Evolutionary conservation across 129 eudicot genomes (phyloP).

Genomic region (Ambrosia artemisiifolia): DNA sequence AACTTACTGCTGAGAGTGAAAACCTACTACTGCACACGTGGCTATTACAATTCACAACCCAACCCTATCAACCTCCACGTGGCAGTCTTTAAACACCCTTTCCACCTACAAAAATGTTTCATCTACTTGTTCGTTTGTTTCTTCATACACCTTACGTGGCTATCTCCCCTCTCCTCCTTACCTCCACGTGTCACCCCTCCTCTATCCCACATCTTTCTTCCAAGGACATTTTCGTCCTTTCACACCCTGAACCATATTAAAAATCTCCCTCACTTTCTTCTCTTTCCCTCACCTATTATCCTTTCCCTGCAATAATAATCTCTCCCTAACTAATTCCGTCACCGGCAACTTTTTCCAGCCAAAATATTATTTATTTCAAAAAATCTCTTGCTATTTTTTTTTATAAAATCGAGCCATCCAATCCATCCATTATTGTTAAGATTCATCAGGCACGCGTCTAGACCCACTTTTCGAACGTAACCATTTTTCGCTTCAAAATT

Average conservation of each 20-base stretch:
- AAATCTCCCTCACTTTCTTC: conserved; percentile 31
- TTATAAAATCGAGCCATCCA: no score
- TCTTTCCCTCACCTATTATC: conserved; percentile 7
- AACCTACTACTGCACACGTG: conserved; percentile 20
- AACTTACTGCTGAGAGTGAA: background rate
- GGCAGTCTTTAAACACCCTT: conserved; percentile 8
- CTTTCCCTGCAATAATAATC: conserved; percentile 22
- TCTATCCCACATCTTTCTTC: background rate
- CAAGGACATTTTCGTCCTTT: conserved; percentile 10
- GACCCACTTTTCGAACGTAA: no score
- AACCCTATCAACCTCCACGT: conserved; percentile 18
- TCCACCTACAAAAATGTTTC: conserved; percentile 12
- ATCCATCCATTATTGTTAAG: no score
- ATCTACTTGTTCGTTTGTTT: conserved; percentile 13
- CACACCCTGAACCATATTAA: background rate
- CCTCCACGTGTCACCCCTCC: conserved; percentile 27
- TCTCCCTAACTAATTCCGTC: conserved; percentile 30
- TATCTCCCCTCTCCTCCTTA: background rate
- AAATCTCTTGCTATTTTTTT: no score
- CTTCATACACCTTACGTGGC: conserved; percentile 19
- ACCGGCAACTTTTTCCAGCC: conserved; percentile 22
- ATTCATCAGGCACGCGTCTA: no score
- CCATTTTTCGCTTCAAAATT: no score
- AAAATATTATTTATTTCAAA: background rate
- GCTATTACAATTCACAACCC: background rate